Evolutionary conservation across 441 rosid genomes (phyloP).

Genomic region (Codiaeum variegatum): DNA sequence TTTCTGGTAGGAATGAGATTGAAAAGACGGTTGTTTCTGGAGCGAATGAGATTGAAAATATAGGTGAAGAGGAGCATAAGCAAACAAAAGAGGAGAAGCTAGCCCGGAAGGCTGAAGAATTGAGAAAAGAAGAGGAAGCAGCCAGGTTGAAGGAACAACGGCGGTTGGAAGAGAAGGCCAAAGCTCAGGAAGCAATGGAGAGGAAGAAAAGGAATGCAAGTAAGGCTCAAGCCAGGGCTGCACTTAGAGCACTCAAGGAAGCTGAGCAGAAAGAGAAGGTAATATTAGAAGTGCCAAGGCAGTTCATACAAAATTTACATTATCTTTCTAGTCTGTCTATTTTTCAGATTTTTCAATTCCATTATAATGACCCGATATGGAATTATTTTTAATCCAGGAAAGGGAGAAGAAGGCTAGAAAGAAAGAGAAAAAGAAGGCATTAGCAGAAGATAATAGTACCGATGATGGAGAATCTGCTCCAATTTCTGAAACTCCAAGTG

Average conservation of each 20-base stretch:
- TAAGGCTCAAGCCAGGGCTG: conserved; percentile 73
- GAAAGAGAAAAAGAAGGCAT: conserved; percentile 55
- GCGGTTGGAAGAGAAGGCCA: conserved; percentile 66
- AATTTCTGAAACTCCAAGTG: conserved; percentile 31
- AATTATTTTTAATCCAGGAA: conserved; percentile 42
- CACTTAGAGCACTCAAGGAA: conserved; percentile 63
- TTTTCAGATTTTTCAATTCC: background rate
- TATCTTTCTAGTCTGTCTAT: background rate
- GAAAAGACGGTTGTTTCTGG: conserved; percentile 37
- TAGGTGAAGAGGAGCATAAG: conserved; percentile 48
- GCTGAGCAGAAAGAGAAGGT: conserved; percentile 80
- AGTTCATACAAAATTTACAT: background rate
- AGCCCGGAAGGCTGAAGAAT: conserved; percentile 61
- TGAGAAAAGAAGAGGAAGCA: conserved; percentile 65
- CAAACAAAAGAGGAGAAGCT: conserved; percentile 55
- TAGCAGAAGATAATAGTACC: conserved; percentile 24
- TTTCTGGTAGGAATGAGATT: conserved; percentile 39
- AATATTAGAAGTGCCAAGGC: background rate
- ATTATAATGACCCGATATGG: background rate
- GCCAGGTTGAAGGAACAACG: conserved; percentile 59
- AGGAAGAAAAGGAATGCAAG: conserved; percentile 71
- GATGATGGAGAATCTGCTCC: conserved; percentile 32
- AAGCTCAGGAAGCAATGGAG: conserved; percentile 77
- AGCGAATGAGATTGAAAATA: conserved; percentile 39
- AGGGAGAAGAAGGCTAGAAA: conserved; percentile 72